Percentiles rank a stretch among this genome's conserved stretches.
Conservation (phyloP, 169 alveolate species). For the Plasmodium blacklocki region DNA sequence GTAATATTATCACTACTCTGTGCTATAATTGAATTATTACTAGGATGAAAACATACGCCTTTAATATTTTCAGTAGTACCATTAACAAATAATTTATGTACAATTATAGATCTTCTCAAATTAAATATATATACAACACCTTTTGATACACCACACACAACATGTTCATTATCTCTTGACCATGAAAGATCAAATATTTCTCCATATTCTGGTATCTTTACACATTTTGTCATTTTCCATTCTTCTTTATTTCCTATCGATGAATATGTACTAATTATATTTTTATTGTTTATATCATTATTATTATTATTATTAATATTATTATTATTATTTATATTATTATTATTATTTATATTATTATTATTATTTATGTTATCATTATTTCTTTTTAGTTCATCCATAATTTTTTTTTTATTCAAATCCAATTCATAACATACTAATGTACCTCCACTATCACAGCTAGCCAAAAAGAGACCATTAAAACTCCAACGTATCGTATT, state of each 20-base stretch:
- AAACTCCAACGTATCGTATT: slow-evolving; percentile 72
- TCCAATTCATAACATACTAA: slow-evolving; percentile 71
- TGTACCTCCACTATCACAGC: slow-evolving; percentile 73
- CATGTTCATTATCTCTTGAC: slow-evolving; percentile 69
- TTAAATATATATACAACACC: slow-evolving; percentile 57
- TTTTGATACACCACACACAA: slow-evolving; percentile 68
- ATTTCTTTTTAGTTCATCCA: slow-evolving; percentile 10
- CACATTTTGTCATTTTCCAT: slow-evolving; percentile 57
- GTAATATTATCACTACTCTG: slow-evolving; percentile 73
- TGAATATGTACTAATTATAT: neutral
- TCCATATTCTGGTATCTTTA: slow-evolving; percentile 61
- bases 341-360: neutral
- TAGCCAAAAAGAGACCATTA: slow-evolving; percentile 66
- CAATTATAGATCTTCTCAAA: slow-evolving; percentile 17
- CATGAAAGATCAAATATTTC: slow-evolving; percentile 68
- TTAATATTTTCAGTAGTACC: slow-evolving; percentile 71
- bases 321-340: neutral
- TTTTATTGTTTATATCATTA: neutral
- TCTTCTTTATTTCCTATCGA: slow-evolving; percentile 55
- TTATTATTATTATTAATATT: neutral
- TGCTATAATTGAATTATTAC: slow-evolving; percentile 42
- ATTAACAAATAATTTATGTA: slow-evolving; percentile 60
- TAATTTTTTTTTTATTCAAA: slow-evolving; percentile 11
- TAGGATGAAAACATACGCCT: slow-evolving; percentile 70
- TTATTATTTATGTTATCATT: neutral